Evolutionary conservation across 164 flowering plant genomes (phyloP), one percentile per base, ranked within the genome.

Genomic region (Paratinospora sagittata): DNA sequence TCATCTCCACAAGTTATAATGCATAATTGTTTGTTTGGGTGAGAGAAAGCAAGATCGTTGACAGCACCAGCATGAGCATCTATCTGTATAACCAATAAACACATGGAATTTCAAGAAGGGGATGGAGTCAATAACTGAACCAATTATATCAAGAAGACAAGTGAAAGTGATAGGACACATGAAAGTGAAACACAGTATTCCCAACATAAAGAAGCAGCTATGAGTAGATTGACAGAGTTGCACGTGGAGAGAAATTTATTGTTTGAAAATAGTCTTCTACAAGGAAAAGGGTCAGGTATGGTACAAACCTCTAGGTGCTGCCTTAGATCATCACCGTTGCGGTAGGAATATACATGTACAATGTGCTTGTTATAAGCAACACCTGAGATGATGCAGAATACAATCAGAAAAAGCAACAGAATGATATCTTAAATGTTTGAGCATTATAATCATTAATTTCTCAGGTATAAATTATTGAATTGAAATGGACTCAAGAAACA

Each of bases 1-100:
- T 90, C 96, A 61, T 90, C 96, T 27, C 96, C 96, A 77, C 96
- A 88, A 27, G 92, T 90, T 39, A 90, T 79, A 61, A 90, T 68
- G 70, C 83, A 79, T 36, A 88, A 73, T 71, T 84, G 93, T 68
- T 88, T 87, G 80, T 85, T 85, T 70, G 89, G 96, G 78, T 83
- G 83, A 68, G 90, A 79, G 79, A 90, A 90, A 14, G 91, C 88
- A 75, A 90, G 85, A 83, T 90, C 92, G 76, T 87, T 88, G n/a
- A 90, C 96, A 71, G 83, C 80, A 23, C 92, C 92, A 68, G 58
- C 77, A 77, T 90, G 92, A 80, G 96, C 96, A 65, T 90, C 90
- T 72, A 90, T 88, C 96, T 90, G 78, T 27, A 63, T 26, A 27
- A 24, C 13, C 27, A 27, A 61, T 16, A 27, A 24, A 14, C 27